Evolutionary conservation across 441 rosid genomes (phyloP).

Genomic region (Jatropha multifida): DNA sequence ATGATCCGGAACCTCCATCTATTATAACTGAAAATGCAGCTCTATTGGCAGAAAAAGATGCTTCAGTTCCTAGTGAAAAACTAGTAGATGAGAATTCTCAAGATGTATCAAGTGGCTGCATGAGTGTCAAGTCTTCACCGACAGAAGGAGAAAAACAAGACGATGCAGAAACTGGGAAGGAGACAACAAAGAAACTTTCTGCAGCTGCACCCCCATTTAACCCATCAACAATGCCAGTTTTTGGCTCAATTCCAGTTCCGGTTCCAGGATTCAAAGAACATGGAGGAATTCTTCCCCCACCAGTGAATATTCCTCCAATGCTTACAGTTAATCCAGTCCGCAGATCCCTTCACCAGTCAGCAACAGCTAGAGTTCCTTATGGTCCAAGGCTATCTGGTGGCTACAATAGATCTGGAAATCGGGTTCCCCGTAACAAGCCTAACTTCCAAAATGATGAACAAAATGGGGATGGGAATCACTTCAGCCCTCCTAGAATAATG

Average conservation of each 20-base stretch:
- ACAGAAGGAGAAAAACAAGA: slow-evolving; percentile 44
- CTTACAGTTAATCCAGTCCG: slow-evolving; percentile 59
- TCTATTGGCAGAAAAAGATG: slow-evolving; percentile 31
- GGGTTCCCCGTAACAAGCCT: slow-evolving; percentile 37
- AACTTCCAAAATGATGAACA: slow-evolving; percentile 37
- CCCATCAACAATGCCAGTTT: slow-evolving; percentile 51
- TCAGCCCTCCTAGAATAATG: slow-evolving; percentile 49
- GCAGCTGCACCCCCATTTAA: slow-evolving; percentile 89
- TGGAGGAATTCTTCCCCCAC: slow-evolving; percentile 49
- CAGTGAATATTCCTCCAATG: slow-evolving; percentile 58
- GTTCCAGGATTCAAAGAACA: slow-evolving; percentile 42
- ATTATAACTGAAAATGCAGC: slow-evolving; percentile 32
- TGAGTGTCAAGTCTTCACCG: slow-evolving; percentile 32
- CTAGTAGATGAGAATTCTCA: slow-evolving; percentile 35
- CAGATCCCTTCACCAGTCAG: slow-evolving; percentile 65
- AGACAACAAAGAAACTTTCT: slow-evolving; percentile 72
- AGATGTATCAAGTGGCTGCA: slow-evolving; percentile 38
- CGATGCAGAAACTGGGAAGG: slow-evolving; percentile 38
- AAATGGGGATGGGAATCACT: slow-evolving; percentile 40
- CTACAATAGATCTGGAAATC: slow-evolving; percentile 54
- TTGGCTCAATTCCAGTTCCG: slow-evolving; percentile 30
- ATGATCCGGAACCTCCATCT: slow-evolving; percentile 30
- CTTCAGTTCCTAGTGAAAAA: slow-evolving; percentile 35
- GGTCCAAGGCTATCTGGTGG: slow-evolving; percentile 72
- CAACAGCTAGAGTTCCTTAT: slow-evolving; percentile 57